A percentile compares a stretch with the other conserved stretches of the same genome.
phyloP scores from a whole-genome alignment of 2,329 filamentous ascomycete species.

The Chrysosphaeria jannelii region DNA sequence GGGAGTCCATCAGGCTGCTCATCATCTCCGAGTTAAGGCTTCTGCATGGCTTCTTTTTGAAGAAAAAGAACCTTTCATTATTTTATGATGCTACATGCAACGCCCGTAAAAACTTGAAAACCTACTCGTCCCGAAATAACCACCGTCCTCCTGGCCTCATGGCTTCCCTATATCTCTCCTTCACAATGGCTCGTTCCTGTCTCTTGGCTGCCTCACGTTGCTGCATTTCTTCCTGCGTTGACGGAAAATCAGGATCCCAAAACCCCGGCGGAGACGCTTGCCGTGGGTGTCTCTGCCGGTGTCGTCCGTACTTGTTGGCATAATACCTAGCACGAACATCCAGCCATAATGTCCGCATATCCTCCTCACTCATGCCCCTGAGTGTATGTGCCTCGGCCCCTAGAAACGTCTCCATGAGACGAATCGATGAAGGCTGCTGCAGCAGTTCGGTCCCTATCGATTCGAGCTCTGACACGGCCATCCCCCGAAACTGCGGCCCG shows the following conservation, averaged over 20 bases:
- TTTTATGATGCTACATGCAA: no score
- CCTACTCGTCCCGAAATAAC: conserved; percentile 46
- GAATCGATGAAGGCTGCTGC: conserved; percentile 12
- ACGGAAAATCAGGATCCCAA: conserved; percentile 74
- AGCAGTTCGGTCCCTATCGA: conserved; percentile 9
- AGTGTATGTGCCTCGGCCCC: conserved; percentile 28
- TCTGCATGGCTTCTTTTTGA: no score
- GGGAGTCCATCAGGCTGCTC: no score
- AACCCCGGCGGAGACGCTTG: conserved; percentile 55
- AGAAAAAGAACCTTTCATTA: no score
- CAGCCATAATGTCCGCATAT: conserved; percentile 36
- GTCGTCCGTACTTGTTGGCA: conserved; percentile 47
- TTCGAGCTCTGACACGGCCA: conserved; percentile 22
- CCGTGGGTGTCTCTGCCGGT: conserved; percentile 44
- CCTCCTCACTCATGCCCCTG: conserved; percentile 23
- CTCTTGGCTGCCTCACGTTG: conserved; percentile 34
- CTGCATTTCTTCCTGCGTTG: conserved; percentile 45
- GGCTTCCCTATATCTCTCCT: conserved; percentile 53
- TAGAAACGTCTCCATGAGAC: conserved; percentile 23
- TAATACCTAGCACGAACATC: conserved; percentile 45
- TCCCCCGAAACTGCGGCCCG: conserved; percentile 34
- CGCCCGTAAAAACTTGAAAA: no score
- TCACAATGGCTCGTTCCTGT: conserved; percentile 31
- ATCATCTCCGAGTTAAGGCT: no score
- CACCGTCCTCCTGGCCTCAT: conserved; percentile 47